Percentiles rank a stretch among this genome's conserved stretches.
phyloP scores from a whole-genome alignment of 140 eudicot genomes.

The Anethum foeniculum region DNA sequence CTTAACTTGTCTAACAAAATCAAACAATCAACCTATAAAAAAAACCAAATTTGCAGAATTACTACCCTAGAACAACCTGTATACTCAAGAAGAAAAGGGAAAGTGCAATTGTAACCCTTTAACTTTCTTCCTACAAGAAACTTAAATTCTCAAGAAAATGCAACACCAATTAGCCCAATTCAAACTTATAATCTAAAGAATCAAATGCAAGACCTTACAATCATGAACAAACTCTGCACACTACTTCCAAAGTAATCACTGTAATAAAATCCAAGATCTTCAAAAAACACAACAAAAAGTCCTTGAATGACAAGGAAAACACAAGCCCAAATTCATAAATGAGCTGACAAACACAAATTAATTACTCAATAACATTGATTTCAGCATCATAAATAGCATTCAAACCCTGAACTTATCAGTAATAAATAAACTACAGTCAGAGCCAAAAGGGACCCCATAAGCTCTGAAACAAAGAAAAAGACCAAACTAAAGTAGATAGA shows the following conservation, averaged over 20 bases:
- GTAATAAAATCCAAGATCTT: slow-evolving; percentile 16
- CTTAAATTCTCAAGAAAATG: neutral
- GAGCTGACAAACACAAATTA: slow-evolving; percentile 35
- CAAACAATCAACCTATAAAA: slow-evolving; percentile 2
- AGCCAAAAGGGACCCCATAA: neutral
- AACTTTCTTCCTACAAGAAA: neutral
- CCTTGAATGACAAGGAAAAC: slow-evolving; percentile 42
- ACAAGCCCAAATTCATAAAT: slow-evolving; percentile 33
- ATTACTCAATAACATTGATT: slow-evolving; percentile 37
- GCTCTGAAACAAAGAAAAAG: slow-evolving; percentile 15
- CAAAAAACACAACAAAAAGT: slow-evolving; percentile 20
- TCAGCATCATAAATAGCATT: slow-evolving; percentile 52
- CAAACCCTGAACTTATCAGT: slow-evolving; percentile 27
- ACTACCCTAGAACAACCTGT: slow-evolving; percentile 20
- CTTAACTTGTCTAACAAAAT: neutral
- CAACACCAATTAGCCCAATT: slow-evolving; percentile 11
- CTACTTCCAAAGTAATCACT: slow-evolving; percentile 19
- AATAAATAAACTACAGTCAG: slow-evolving; percentile 40
- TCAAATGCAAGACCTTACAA: slow-evolving; percentile 18
- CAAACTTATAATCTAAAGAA: slow-evolving; percentile 31
- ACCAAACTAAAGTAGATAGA: slow-evolving; percentile 43
- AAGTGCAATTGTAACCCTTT: slow-evolving; percentile 12
- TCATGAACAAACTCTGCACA: slow-evolving; percentile 5
- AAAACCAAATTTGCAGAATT: slow-evolving; percentile 13
- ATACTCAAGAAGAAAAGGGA: slow-evolving; percentile 7